Percentiles rank a stretch among this genome's conserved stretches.
These are phyloP conservation scores for Russula brevipes DNA, from an alignment of 768 basidiomycete species.

Conservation along the genomic window DNA sequence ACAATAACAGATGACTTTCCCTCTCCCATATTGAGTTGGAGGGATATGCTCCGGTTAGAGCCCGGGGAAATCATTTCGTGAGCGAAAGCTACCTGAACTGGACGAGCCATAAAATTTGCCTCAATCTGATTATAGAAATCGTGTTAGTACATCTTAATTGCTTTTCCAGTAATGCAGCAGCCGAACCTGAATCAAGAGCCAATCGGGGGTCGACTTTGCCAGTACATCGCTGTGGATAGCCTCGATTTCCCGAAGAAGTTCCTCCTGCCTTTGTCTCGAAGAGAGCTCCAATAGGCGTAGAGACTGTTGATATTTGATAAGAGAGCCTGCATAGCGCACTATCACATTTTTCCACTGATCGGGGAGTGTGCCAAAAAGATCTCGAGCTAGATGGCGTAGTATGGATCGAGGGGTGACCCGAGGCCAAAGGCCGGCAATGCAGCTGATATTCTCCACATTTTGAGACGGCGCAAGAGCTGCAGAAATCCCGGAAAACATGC, in stretches of 20 bases:
- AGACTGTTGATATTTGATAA: conserved; percentile 14
- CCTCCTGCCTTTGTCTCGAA: not conserved
- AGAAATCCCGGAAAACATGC: not conserved
- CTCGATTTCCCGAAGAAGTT: conserved; percentile 6
- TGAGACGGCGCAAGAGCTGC: not conserved
- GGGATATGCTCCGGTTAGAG: conserved; percentile 34
- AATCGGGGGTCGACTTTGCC: conserved; percentile 4
- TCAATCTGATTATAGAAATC: conserved; percentile 37
- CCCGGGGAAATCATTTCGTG: conserved; percentile 44
- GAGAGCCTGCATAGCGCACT: not conserved
- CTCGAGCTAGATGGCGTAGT: conserved; percentile 26
- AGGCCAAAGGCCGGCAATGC: conserved; percentile 11
- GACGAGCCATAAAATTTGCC: conserved; percentile 40
- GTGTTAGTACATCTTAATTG: not conserved
- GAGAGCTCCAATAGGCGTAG: conserved; percentile 10
- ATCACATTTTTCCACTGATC: not conserved
- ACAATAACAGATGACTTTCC: conserved; percentile 52
- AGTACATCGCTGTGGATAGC: not conserved
- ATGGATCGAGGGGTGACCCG: conserved; percentile 10
- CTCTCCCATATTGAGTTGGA: conserved; percentile 57
- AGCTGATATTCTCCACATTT: not conserved
- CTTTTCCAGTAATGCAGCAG: too few species aligned
- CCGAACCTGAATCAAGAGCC: conserved; percentile 21
- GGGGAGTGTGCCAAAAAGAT: conserved; percentile 14
- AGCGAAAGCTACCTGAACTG: conserved; percentile 40